Base-by-base conservation (phyloP, 345 rosid genomes). In the Ceriops decandra region DNA sequence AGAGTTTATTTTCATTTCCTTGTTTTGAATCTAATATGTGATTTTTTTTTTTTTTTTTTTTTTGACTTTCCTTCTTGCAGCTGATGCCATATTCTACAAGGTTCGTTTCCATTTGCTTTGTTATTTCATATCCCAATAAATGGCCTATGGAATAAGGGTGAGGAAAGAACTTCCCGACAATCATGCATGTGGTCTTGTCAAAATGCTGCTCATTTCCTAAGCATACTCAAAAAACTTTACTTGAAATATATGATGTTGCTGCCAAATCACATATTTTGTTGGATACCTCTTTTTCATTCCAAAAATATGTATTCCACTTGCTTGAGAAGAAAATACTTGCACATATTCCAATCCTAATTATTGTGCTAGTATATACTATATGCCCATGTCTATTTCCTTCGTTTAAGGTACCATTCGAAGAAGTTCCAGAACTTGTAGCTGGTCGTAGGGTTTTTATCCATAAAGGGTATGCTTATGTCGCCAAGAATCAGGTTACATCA, bases 361-460 rank as follows among this genome's bases (percentile, higher is more conserved):
- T 58, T n/a, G 11, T 4, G 21, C 60, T 49, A 52, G 5, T 24
- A 5, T 57, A 2, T 60, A 27, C 53, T 56, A 20, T 63, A 31
- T 67, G 42, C 16, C 68, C 60, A 22, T 49, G 1, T 63, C 22
- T 26, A 5, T 46, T 71, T 64, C 57, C 60, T 52, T 68, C 47
- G 46, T 69, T 76, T 82, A 82, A 91, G 98, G 96, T 89, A 33
- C 97, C 98, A 33, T 93, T 91, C 77, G 97, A 93, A 86, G 97
- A 89, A 74, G 99, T 93, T 74, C 93, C 99, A 24, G 97, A 89
- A 71, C 96, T 91, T 79, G 96, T 91, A 52, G 88, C 95, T 76
- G 67, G 78, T 76, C 95, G 97, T 28, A 80, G 84, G 68, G 97
- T 91, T 31, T 87, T 81, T 71, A 63, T 91, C 69, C 81, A 77